A percentile compares a stretch with the other conserved stretches of the same genome.
Evolutionary conservation across 2,329 filamentous ascomycete genomes (phyloP).

Genomic region (Pestalotiopsis sp.): DNA sequence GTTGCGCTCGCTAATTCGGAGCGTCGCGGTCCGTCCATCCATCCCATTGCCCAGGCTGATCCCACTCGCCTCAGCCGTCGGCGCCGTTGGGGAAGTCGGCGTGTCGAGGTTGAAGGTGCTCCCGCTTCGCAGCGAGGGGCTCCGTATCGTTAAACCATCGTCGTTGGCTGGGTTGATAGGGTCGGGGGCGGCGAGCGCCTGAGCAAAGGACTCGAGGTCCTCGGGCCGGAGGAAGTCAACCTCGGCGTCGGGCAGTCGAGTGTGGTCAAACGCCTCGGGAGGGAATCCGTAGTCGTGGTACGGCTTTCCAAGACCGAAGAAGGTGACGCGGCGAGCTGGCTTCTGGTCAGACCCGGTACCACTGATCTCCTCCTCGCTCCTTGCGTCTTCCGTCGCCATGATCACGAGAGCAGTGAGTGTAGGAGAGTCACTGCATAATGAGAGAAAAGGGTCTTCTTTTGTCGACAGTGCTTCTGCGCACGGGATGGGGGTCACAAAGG

Average conservation of each 20-base stretch:
- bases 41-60: conserved; percentile 36
- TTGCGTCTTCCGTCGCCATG: conserved; percentile 6
- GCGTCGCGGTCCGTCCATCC: conserved; percentile 29
- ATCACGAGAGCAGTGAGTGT: not conserved
- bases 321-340: conserved; percentile 23
- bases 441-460: not conserved
- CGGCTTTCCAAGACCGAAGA: conserved; percentile 22
- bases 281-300: conserved; percentile 59
- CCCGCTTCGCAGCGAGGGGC: conserved; percentile 42
- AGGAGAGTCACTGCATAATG: conserved; percentile 8
- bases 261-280: conserved; percentile 67
- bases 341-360: conserved; percentile 14
- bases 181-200: conserved; percentile 82
- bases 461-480: not conserved
- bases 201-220: conserved; percentile 78
- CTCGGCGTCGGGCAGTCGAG: conserved; percentile 76
- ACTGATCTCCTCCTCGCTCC: not conserved
- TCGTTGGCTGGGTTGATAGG: conserved; percentile 67
- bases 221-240: conserved; percentile 74
- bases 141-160: conserved; percentile 43
- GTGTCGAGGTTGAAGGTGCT: conserved; percentile 39
- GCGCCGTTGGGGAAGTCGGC: conserved; percentile 41
- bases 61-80: not conserved
- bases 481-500: not conserved
- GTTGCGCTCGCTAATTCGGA: conserved; percentile 24